These are phyloP conservation scores for Alliaria petiolata DNA, from an alignment of 345 rosid species.

Conservation along the genomic window DNA sequence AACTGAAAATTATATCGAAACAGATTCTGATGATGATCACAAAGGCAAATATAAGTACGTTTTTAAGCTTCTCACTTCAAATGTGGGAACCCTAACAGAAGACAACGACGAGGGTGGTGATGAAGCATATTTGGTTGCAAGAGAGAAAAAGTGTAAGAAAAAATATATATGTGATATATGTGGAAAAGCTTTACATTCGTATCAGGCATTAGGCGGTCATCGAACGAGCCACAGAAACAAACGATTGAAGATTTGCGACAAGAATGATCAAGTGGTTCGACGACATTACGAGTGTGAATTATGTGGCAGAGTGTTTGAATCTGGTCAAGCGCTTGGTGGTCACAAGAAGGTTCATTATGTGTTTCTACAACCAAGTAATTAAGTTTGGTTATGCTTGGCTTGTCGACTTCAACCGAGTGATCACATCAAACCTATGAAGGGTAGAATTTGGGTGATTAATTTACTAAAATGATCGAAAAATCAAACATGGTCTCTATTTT, in stretches of 20 bases:
- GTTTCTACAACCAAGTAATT: constrained; percentile 10
- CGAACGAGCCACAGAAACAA: constrained; percentile 55
- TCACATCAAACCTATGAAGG: background rate
- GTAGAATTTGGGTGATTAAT: background rate
- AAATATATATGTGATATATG: constrained; percentile 50
- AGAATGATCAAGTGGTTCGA: background rate
- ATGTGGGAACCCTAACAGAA: background rate
- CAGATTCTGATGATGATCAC: background rate
- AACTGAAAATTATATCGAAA: background rate
- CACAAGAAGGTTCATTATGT: constrained; percentile 23
- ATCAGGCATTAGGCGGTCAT: constrained; percentile 70
- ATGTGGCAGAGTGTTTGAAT: constrained; percentile 19
- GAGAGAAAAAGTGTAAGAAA: background rate
- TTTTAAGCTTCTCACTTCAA: background rate
- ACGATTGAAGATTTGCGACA: constrained; percentile 15
- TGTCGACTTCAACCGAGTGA: background rate
- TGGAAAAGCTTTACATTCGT: constrained; percentile 46
- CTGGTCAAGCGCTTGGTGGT: constrained; percentile 38
- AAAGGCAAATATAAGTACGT: background rate
- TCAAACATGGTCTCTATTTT: background rate
- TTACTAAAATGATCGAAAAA: background rate
- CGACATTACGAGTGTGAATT: background rate
- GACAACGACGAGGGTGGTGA: background rate
- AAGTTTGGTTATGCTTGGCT: background rate
- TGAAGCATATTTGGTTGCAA: background rate